These are phyloP conservation scores for Stylosanthes scabra DNA, from an alignment of 331 rosid species.

Conservation along the genomic window DNA sequence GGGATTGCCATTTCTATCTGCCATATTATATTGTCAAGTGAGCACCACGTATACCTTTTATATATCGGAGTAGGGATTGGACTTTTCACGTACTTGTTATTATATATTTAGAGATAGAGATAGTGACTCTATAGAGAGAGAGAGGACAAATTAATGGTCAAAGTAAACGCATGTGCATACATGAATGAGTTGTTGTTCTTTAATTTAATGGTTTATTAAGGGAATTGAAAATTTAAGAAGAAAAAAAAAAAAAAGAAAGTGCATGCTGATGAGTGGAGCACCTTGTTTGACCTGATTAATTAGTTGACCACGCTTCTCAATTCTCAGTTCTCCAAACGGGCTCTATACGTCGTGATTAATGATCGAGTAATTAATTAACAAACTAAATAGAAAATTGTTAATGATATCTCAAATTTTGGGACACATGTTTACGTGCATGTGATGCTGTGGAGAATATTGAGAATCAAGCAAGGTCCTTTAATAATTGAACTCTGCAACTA, in stretches of 20 bases:
- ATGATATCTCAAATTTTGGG: not conserved
- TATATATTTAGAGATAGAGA: too few species aligned
- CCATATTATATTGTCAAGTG: not conserved
- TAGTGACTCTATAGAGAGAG: not conserved
- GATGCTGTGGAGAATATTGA: too few species aligned
- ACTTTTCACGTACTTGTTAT: constrained; percentile 1
- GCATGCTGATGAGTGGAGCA: not conserved
- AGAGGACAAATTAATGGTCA: constrained; percentile 36
- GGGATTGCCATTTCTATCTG: not conserved
- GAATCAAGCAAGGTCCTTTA: not conserved
- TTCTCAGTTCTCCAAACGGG: not conserved
- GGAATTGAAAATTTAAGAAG: too few species aligned
- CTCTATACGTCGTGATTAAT: constrained; percentile 3
- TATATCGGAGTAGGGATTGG: not conserved
- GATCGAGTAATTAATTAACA: too few species aligned
- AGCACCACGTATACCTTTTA: not conserved
- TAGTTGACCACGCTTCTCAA: constrained; percentile 28
- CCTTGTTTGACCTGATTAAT: constrained; percentile 20
- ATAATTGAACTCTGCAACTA: not conserved
- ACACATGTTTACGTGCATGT: not conserved
- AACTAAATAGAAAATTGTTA: too few species aligned
- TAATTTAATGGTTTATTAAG: not conserved
- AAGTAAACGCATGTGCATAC: constrained; percentile 41
- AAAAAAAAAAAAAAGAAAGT: not conserved
- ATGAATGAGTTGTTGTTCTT: not conserved